Base-by-base conservation (phyloP, 352 stramenopile genomes). In the Phytophthora europaea region DNA sequence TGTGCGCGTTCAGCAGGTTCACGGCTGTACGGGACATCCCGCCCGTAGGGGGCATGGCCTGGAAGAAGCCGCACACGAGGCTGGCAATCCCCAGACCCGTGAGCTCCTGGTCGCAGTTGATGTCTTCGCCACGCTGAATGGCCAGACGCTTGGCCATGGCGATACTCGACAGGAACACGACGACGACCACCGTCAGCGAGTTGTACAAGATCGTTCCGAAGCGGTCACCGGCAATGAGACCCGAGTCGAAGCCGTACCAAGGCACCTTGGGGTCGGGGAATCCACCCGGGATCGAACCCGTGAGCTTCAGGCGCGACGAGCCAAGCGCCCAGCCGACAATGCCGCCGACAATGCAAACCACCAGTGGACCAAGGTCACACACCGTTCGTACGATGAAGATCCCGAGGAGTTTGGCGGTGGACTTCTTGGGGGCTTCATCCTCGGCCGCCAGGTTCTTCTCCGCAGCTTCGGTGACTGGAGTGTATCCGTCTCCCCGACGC, bases 151-250 rank as follows among this genome's bases (percentile, higher is more conserved):
- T 97, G 65, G 88, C 82, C 82, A 98, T 96, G 5, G 90, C 88
- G 73, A 97, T 94, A 66, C 83, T 94, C 53, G 95, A 92, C 77
- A 98, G 88, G 81, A 94, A 98, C 1, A 92, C 90, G 18, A 98
- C 82, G 45, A 98, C 75, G 2, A 78, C 78, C 38, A 97, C 95
- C 20, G 77, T 83, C 8, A 96, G n/a, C 6, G 90, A 82, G 23
- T 91, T 72, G 47, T 88, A 55, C 31, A 92, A 48, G 20, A 98
- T 80, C 16, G 80, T 65, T 15, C 67, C 66, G 33, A 94, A 84
- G 51, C 65, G 70, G 38, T 86, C 76, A 8, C 75, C 56, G n/a
- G 75, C 68, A 54, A 90, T 87, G 33, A 84, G 20, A 8, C 72
- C 77, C 9, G 75, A 70, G n/a, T 78, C 71, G 51, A 89, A 85